Evolutionary conservation across 164 flowering plant species (phyloP).

Genomic region (Platanus orientalis): DNA sequence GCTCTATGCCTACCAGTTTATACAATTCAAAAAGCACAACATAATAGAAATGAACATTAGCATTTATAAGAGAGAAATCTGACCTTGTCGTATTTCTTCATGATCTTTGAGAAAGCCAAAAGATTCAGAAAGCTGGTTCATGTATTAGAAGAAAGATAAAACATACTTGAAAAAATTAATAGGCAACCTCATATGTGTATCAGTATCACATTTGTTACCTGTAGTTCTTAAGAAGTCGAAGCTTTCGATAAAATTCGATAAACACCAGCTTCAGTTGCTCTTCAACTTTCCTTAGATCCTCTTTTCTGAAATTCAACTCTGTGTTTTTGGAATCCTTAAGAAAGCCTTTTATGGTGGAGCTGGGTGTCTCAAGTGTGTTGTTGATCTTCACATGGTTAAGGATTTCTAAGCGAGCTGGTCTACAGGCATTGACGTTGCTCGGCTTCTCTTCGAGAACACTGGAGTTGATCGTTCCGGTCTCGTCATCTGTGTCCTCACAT

Average conservation of each 20-base stretch:
- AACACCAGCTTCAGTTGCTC: constrained; percentile 14
- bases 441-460: not conserved
- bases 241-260: constrained; percentile 17
- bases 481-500: constrained; percentile 5
- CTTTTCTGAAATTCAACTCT: constrained; percentile 15
- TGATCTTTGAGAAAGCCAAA: constrained; percentile 57
- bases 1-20: too few relatives aligned
- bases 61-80: not conserved
- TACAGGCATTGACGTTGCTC: constrained; percentile 2
- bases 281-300: constrained; percentile 23
- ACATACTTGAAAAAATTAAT: not conserved
- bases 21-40: too few relatives aligned
- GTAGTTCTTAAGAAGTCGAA: constrained; percentile 23
- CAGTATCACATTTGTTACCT: constrained; percentile 6
- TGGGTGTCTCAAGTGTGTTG: constrained; percentile 33
- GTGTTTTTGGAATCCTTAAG: constrained; percentile 14
- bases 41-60: not conserved
- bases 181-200: not conserved
- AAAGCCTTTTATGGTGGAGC: constrained; percentile 35
- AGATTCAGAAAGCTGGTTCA: constrained; percentile 52
- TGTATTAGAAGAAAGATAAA: constrained; percentile 10
- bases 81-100: constrained; percentile 71
- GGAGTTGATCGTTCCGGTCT: not conserved
- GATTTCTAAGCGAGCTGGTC: constrained; percentile 39
- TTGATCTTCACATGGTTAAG: constrained; percentile 34